A percentile compares a stretch with the other conserved stretches of the same genome.
Evolutionary conservation across 2,329 filamentous ascomycete species (phyloP).

Genomic region (Setomelanomma holmii): DNA sequence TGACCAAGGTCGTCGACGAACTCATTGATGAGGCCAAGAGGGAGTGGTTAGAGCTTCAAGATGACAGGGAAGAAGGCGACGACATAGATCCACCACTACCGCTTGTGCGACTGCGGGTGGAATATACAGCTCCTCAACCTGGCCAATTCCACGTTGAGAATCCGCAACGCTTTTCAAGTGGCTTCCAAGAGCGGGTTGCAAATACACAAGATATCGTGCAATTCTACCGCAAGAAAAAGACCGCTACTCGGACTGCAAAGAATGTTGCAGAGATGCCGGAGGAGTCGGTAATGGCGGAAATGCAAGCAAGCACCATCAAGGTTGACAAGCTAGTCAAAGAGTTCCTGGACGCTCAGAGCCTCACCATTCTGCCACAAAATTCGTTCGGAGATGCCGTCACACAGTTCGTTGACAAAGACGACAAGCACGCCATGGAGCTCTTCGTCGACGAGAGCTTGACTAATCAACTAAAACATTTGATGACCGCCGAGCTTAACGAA

Average conservation of each 20-base stretch:
- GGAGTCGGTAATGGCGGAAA: constrained; percentile 65
- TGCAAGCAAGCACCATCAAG: constrained; percentile 78
- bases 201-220: constrained; percentile 94
- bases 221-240: constrained; percentile 88
- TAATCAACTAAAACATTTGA: constrained; percentile 53
- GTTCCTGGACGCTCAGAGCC: constrained; percentile 83
- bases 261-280: constrained; percentile 67
- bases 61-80: constrained; percentile 57
- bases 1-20: constrained; percentile 80
- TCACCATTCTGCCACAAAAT: constrained; percentile 92
- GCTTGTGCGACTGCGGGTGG: constrained; percentile 86
- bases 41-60: constrained; percentile 81
- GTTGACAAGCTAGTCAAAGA: constrained; percentile 89
- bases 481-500: constrained; percentile 69
- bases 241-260: constrained; percentile 49
- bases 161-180: constrained; percentile 92
- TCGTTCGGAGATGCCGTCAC: constrained; percentile 91
- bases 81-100: constrained; percentile 75
- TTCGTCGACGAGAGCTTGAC: constrained; percentile 55
- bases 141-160: constrained; percentile 92
- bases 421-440: constrained; percentile 81
- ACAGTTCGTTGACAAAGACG: constrained; percentile 93
- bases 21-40: constrained; percentile 85
- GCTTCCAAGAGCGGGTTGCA: constrained; percentile 88
- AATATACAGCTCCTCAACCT: constrained; percentile 84